These are phyloP conservation scores for Blastomyces parvus DNA, from an alignment of 2,329 filamentous ascomycete species.

Conservation along the genomic window DNA sequence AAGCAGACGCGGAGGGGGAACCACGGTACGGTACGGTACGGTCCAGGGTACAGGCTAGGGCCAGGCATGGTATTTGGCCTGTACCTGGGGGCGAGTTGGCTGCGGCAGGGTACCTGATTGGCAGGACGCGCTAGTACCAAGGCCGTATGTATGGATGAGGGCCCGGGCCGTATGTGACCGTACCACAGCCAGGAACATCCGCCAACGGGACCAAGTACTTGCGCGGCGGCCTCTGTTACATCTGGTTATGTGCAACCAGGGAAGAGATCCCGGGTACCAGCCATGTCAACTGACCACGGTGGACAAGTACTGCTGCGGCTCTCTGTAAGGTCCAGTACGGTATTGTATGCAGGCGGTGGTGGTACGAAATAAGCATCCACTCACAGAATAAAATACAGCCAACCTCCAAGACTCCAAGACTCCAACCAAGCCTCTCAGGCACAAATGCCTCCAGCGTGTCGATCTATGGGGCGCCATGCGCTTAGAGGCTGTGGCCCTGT, in stretches of 20 bases:
- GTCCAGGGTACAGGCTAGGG: neutral
- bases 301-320: neutral
- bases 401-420: neutral
- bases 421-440: neutral
- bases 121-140: neutral
- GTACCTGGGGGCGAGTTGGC: neutral
- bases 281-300: neutral
- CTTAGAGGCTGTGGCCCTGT: neutral
- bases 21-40: neutral
- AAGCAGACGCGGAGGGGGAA: neutral
- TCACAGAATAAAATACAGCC: neutral
- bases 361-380: neutral
- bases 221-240: neutral
- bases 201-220: neutral
- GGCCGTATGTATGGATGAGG: neutral
- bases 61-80: neutral
- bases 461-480: constrained; percentile 8
- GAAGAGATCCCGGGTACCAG: neutral
- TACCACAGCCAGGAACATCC: neutral
- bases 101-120: neutral
- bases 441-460: neutral
- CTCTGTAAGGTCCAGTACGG: neutral
- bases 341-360: neutral
- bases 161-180: neutral
- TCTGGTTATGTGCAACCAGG: neutral